Percentiles rank a stretch among this genome's conserved stretches.
These are phyloP conservation scores for Beauveria varroae DNA, from an alignment of 2,329 filamentous ascomycete species.

Conservation along the genomic window DNA sequence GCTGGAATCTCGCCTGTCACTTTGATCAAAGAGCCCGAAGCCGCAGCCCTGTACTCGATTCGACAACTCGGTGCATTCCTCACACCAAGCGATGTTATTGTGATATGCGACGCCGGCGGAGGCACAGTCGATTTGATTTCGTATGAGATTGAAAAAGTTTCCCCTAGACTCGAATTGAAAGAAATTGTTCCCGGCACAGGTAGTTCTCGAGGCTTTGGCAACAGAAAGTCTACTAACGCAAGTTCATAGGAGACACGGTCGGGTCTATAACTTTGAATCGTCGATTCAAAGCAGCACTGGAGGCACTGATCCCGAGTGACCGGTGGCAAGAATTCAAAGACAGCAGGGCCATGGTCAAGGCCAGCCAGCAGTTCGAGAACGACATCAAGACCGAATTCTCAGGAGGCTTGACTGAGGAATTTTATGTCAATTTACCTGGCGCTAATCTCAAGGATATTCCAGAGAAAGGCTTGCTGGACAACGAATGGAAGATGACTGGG, in stretches of 20 bases:
- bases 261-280: constrained; percentile 19
- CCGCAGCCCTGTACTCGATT: constrained; percentile 14
- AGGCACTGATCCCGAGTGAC: constrained; percentile 13
- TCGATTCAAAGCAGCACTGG: constrained; percentile 15
- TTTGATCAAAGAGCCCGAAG: constrained; percentile 16
- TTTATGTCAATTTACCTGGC: constrained; percentile 16
- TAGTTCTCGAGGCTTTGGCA: background rate
- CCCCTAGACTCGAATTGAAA: constrained; percentile 15
- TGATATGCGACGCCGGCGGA: constrained; percentile 21
- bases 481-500: constrained; percentile 17
- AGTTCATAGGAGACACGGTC: constrained; percentile 16
- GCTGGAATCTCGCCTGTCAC: constrained; percentile 14
- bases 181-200: constrained; percentile 20
- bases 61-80: constrained; percentile 8
- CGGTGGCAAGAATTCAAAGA: constrained; percentile 11
- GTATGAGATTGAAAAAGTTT: constrained; percentile 21
- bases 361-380: constrained; percentile 14
- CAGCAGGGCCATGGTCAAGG: constrained; percentile 12
- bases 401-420: constrained; percentile 12
- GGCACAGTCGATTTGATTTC: constrained; percentile 25
- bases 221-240: background rate
- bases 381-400: constrained; percentile 17
- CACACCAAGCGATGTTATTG: constrained; percentile 13
- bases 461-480: constrained; percentile 3
- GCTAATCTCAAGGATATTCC: constrained; percentile 15